Evolutionary conservation across 2,329 filamentous ascomycete species (phyloP).

Genomic region (Myriosclerotinia scirpicola): DNA sequence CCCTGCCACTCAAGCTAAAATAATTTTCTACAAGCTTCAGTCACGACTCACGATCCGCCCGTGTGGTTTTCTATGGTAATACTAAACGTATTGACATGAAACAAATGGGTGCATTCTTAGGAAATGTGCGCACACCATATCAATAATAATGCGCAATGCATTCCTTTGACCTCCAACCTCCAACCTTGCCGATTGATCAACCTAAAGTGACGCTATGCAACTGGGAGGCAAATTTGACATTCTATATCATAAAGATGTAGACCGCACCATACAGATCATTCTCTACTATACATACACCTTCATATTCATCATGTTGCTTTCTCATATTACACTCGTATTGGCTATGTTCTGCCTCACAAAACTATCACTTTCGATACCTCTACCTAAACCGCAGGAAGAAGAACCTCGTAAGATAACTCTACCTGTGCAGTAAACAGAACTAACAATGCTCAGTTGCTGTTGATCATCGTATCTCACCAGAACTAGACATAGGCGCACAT

Average conservation of each 20-base stretch:
- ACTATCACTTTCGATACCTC: constrained; percentile 7
- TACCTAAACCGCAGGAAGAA: neutral
- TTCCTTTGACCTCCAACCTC: neutral
- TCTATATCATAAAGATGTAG: constrained; percentile 10
- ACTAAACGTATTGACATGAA: neutral
- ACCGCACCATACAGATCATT: neutral
- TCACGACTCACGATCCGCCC: neutral
- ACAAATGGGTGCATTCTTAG: neutral
- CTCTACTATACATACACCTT: neutral
- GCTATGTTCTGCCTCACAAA: constrained; percentile 2
- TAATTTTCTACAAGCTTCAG: neutral
- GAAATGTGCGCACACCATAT: neutral
- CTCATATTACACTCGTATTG: neutral
- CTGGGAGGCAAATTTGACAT: neutral
- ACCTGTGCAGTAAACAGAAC: neutral
- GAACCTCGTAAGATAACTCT: neutral
- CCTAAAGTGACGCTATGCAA: constrained; percentile 2
- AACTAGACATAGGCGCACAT: neutral
- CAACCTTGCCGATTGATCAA: constrained; percentile 9
- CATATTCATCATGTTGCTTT: constrained; percentile 1
- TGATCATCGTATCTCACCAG: neutral
- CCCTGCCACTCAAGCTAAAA: constrained; percentile 1
- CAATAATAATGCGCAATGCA: constrained; percentile 7
- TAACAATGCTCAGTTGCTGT: neutral
- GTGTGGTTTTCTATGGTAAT: neutral